Percentiles rank a stretch among this genome's conserved stretches.
These are phyloP conservation scores for Candida wancherniae DNA, from an alignment of 805 yeast genomes.

Conservation along the genomic window DNA sequence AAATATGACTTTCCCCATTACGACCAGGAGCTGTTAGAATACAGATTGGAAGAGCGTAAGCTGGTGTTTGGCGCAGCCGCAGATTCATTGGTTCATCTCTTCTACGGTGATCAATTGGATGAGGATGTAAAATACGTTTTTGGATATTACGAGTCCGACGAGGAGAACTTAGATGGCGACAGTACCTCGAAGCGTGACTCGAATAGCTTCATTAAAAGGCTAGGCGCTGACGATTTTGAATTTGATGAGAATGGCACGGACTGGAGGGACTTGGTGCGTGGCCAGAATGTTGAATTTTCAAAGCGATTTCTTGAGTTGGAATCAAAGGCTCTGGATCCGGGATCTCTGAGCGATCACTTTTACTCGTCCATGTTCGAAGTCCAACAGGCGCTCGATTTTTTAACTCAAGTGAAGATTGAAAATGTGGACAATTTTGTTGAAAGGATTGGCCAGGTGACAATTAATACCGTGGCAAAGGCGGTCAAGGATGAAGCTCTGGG, in stretches of 20 bases:
- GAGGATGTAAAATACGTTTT: constrained; percentile 62
- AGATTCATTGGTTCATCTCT: constrained; percentile 50
- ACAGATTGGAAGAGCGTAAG: constrained; percentile 8
- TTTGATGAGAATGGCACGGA: constrained; percentile 60
- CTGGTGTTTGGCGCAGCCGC: constrained; percentile 11
- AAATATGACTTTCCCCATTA: constrained; percentile 8
- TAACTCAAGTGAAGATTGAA: constrained; percentile 23
- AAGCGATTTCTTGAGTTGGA: constrained; percentile 18
- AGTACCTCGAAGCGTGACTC: constrained; percentile 6
- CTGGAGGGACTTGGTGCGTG: constrained; percentile 71
- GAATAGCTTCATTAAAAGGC: constrained; percentile 17
- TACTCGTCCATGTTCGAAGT: constrained; percentile 24
- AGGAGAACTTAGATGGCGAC: constrained; percentile 9
- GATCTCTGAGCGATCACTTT: constrained; percentile 25
- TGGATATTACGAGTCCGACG: constrained; percentile 43
- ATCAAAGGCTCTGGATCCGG: constrained; percentile 12
- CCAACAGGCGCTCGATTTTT: constrained; percentile 20
- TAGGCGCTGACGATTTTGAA: constrained; percentile 29
- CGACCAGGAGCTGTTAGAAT: constrained; percentile 9
- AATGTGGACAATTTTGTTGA: constrained; percentile 20
- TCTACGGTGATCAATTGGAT: constrained; percentile 60
- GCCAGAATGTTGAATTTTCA: constrained; percentile 38
- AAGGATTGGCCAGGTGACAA: constrained; percentile 34
- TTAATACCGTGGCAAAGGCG: constrained; percentile 51
- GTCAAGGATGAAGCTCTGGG: constrained; percentile 13